Conservation (phyloP, 768 basidiomycete species). For the Tylopilus subfusipes region DNA sequence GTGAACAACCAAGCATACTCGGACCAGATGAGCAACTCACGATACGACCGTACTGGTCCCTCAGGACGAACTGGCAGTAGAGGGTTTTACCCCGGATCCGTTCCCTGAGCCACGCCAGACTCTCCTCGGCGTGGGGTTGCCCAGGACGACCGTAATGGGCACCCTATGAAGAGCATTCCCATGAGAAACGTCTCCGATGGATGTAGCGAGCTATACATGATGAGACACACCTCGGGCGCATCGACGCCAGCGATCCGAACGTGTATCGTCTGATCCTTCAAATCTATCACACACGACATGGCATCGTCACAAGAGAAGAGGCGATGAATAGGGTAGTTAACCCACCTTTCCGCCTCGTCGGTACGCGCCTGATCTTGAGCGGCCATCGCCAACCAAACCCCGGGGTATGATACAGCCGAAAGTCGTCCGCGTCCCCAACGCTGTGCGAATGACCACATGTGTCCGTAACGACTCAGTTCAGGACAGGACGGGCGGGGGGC, state of each 20-base stretch:
- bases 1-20: neutral
- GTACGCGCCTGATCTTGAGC: slow-evolving; percentile 63
- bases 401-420: slow-evolving; percentile 81
- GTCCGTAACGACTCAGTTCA: neutral
- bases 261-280: slow-evolving; percentile 79
- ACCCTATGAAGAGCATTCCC: slow-evolving; percentile 38
- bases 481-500: neutral
- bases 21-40: slow-evolving; percentile 43
- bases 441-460: slow-evolving; percentile 33
- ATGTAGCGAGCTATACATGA: too few species aligned
- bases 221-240: slow-evolving; percentile 73
- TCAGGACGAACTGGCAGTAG: slow-evolving; percentile 66
- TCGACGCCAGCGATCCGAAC: slow-evolving; percentile 90
- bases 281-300: slow-evolving; percentile 39
- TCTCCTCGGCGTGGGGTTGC: slow-evolving; percentile 74
- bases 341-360: slow-evolving; percentile 54
- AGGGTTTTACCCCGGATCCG: slow-evolving; percentile 56
- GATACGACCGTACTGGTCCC: slow-evolving; percentile 82
- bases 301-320: neutral
- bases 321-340: neutral
- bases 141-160: slow-evolving; percentile 80
- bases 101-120: slow-evolving; percentile 64
- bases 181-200: neutral
- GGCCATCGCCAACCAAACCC: slow-evolving; percentile 72
- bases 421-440: slow-evolving; percentile 87